phyloP scores from a whole-genome alignment of 306 rosid genomes.

The Trifolium subterraneum region DNA sequence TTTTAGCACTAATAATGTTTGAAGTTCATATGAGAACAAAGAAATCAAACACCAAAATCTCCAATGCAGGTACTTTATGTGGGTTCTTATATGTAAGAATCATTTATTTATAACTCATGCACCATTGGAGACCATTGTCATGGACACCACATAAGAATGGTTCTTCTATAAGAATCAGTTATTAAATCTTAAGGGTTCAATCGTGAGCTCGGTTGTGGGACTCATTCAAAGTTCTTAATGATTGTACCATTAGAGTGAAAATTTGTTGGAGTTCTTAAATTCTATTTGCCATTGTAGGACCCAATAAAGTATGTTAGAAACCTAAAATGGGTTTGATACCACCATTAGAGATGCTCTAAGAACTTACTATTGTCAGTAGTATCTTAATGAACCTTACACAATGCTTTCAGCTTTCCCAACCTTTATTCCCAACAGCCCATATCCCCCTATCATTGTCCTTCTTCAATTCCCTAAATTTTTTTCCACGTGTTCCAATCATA shows the following conservation, averaged over 20 bases:
- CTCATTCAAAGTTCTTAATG: neutral
- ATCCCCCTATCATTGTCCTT: neutral
- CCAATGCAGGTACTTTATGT: neutral
- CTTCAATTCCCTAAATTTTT: neutral
- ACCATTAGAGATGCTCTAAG: neutral
- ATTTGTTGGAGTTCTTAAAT: neutral
- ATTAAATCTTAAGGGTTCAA: neutral
- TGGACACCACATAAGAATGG: conserved; percentile 3
- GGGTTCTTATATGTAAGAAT: neutral
- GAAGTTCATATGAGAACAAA: conserved; percentile 6
- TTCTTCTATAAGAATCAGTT: neutral
- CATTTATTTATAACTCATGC: neutral
- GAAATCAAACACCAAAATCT: neutral
- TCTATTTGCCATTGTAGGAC: conserved; percentile 8
- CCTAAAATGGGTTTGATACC: neutral
- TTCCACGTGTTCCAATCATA: neutral
- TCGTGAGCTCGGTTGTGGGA: neutral
- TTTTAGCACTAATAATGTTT: neutral
- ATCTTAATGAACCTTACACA: neutral
- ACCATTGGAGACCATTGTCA: neutral
- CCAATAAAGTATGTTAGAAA: conserved; percentile 11
- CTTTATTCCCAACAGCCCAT: neutral
- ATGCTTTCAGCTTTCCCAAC: neutral
- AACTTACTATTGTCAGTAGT: neutral
- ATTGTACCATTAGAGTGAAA: neutral